Percentiles rank a stretch among this genome's conserved stretches.
Evolutionary conservation across 1,284 basidiomycete species (phyloP).

Genomic region (Trichosporon asahii): DNA sequence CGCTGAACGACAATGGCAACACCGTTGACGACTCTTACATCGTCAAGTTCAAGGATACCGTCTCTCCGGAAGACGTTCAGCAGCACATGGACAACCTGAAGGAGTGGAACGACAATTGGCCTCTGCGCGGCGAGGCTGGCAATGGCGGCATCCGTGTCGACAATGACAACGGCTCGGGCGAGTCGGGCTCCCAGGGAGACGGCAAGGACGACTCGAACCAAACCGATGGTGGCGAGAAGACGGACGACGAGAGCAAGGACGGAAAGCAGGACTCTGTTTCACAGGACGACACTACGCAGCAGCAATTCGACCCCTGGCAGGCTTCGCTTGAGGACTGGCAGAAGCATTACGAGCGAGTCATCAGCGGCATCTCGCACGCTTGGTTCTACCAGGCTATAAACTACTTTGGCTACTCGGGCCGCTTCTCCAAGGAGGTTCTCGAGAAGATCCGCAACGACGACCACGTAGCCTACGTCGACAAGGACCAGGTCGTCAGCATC

Average conservation of each 20-base stretch:
- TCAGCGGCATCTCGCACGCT: not conserved
- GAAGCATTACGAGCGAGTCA: not conserved
- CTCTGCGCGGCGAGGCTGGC: not conserved
- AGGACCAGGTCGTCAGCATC: not conserved
- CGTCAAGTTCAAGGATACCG: not conserved
- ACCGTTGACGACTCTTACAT: not conserved
- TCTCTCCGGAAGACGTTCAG: not conserved
- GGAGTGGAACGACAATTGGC: not conserved
- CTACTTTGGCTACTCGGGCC: constrained; percentile 7
- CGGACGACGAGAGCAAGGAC: not conserved
- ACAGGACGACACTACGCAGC: not conserved
- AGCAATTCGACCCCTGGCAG: not conserved
- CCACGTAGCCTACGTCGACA: not conserved
- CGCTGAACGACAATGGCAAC: not conserved
- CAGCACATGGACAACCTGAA: constrained; percentile 8
- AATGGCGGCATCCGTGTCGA: constrained; percentile 3
- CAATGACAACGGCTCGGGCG: not conserved
- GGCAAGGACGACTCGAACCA: not conserved
- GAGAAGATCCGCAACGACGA: not conserved
- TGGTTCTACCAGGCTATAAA: not conserved
- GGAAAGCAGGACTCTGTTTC: not conserved
- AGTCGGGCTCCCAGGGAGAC: not conserved
- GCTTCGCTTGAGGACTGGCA: not conserved
- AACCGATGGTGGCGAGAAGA: not conserved
- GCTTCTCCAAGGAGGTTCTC: constrained; percentile 1